These are phyloP conservation scores for Tricholoma sp. DNA, from an alignment of 768 basidiomycete species.

Conservation along the genomic window DNA sequence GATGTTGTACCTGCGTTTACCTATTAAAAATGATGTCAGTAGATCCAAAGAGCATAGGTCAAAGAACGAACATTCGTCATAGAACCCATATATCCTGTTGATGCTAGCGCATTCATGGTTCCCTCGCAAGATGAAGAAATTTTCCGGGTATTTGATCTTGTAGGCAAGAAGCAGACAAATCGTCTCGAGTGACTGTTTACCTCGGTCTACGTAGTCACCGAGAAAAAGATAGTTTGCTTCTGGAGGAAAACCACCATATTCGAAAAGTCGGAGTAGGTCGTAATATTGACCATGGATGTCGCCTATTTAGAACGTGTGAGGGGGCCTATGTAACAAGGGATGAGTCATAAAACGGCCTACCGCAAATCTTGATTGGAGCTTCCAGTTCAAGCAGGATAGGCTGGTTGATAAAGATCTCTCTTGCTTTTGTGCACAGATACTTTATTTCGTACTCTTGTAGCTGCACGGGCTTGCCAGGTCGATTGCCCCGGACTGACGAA, in stretches of 20 bases:
- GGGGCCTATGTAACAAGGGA: conserved; percentile 15
- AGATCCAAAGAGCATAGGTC: conserved; percentile 1
- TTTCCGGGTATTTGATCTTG: conserved; percentile 99
- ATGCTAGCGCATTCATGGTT: conserved; percentile 99
- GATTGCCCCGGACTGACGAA: conserved; percentile 86
- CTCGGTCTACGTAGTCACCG: conserved; percentile 98
- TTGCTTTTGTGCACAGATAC: conserved; percentile 95
- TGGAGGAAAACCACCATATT: conserved; percentile 98
- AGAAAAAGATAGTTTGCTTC: conserved; percentile 99
- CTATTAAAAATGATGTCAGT: conserved; percentile 35
- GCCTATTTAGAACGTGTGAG: conserved; percentile 43
- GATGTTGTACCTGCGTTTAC: conserved; percentile 99
- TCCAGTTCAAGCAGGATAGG: conserved; percentile 97
- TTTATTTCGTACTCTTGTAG: conserved; percentile 99
- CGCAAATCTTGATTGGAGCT: conserved; percentile 99
- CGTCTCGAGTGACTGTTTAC: conserved; percentile 99
- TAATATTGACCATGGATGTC: conserved; percentile 99
- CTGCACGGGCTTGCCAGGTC: conserved; percentile 97
- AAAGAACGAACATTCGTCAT: conserved; percentile 88
- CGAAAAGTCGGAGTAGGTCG: conserved; percentile 94
- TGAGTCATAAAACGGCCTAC: conserved; percentile 42
- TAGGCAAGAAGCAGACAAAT: conserved; percentile 98
- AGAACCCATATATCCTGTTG: conserved; percentile 99
- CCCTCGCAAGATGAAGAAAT: conserved; percentile 98
- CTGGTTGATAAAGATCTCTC: conserved; percentile 99